Conservation (phyloP, 2,329 filamentous ascomycete species). For the Cercospora sojina region DNA sequence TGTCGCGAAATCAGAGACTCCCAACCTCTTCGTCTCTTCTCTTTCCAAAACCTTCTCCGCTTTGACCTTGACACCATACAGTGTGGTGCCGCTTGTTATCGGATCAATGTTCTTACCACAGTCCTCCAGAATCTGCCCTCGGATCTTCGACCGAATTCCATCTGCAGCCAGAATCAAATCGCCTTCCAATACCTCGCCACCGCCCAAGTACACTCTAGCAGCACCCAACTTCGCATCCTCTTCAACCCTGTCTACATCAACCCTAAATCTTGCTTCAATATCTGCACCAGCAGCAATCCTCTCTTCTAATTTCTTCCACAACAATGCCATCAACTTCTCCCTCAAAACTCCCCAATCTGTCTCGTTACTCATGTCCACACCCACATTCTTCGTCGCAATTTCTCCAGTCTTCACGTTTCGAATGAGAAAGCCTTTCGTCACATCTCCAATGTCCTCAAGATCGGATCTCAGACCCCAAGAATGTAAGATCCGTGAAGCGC, state of each 20-base stretch:
- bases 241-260: constrained; percentile 4
- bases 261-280: neutral
- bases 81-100: constrained; percentile 4
- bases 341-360: constrained; percentile 12
- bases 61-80: constrained; percentile 8
- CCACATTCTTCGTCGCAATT: constrained; percentile 9
- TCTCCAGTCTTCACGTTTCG: constrained; percentile 13
- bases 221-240: neutral
- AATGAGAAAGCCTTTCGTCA: constrained; percentile 6
- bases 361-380: constrained; percentile 1
- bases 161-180: constrained; percentile 18
- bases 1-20: constrained; percentile 6
- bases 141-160: constrained; percentile 12
- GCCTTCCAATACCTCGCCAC: constrained; percentile 4
- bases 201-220: neutral
- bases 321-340: constrained; percentile 11
- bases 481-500: constrained; percentile 17
- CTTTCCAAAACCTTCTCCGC: neutral
- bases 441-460: constrained; percentile 13
- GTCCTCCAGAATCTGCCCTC: constrained; percentile 9
- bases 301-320: neutral
- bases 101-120: constrained; percentile 5
- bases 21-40: constrained; percentile 3
- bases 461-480: constrained; percentile 13
- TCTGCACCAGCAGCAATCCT: neutral